Evolutionary conservation across 2,329 filamentous ascomycete genomes (phyloP).

Genomic region (Ophiostoma triangulosporum): DNA sequence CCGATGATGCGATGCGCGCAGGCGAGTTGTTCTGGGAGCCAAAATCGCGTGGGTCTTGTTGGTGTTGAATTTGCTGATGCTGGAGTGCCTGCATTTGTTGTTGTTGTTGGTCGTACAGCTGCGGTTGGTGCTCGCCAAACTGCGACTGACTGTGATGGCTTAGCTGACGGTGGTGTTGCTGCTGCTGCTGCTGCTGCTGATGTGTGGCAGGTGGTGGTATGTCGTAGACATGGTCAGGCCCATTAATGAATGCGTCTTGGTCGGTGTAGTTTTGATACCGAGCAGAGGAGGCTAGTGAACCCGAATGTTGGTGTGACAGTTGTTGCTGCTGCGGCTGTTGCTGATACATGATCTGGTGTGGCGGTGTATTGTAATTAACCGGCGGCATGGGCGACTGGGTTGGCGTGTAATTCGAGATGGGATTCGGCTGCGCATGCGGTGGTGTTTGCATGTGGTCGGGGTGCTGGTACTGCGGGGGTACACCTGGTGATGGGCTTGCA

Average conservation of each 20-base stretch:
- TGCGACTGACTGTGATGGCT: slow-evolving; percentile 7
- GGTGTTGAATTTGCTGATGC: slow-evolving; percentile 19
- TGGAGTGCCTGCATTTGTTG: not conserved
- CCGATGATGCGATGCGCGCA: not conserved
- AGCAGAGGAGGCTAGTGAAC: not conserved
- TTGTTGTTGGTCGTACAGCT: slow-evolving; percentile 1
- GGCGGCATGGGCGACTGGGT: slow-evolving; percentile 24
- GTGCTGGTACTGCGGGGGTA: slow-evolving; percentile 25
- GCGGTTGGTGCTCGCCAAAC: slow-evolving; percentile 1
- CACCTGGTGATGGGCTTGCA: slow-evolving; percentile 22
- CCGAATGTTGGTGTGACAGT: not conserved
- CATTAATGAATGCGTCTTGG: slow-evolving; percentile 3
- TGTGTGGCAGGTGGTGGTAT: slow-evolving; percentile 23
- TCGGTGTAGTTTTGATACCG: slow-evolving; percentile 7
- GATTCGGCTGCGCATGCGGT: slow-evolving; percentile 30
- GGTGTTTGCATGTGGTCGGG: slow-evolving; percentile 15
- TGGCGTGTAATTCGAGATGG: slow-evolving; percentile 28
- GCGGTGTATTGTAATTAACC: slow-evolving; percentile 3
- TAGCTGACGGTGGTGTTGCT: not conserved
- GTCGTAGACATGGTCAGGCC: slow-evolving; percentile 33
- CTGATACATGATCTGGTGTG: slow-evolving; percentile 2
- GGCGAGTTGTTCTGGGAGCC: not conserved
- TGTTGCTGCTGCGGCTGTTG: slow-evolving; percentile 1
- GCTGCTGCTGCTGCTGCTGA: slow-evolving; percentile 2
- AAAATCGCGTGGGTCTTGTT: slow-evolving; percentile 25